phyloP scores from a whole-genome alignment of 1,284 basidiomycete genomes.

The Rhodotorula sp. region DNA sequence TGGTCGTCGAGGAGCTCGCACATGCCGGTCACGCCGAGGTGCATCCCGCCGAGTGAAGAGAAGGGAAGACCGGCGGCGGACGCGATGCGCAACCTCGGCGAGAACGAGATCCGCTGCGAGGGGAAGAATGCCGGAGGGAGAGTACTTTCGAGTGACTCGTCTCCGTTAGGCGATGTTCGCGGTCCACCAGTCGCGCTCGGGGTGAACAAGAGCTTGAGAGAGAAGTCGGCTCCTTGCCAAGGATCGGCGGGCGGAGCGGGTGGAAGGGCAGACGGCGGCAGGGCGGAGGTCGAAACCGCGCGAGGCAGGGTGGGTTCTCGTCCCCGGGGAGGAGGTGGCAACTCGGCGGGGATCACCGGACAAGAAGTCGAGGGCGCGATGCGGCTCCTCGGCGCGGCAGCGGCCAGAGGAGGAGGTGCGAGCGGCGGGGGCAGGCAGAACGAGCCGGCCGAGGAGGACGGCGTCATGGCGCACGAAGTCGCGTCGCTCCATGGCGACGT shows the following conservation, averaged over 20 bases:
- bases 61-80: conserved; percentile 36
- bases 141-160: conserved; percentile 24
- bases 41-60: conserved; percentile 45
- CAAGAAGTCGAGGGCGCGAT: conserved; percentile 8
- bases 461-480: conserved; percentile 55
- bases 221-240: conserved; percentile 37
- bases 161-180: background rate
- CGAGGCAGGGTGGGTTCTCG: background rate
- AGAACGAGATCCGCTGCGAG: conserved; percentile 45
- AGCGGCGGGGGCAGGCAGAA: conserved; percentile 26
- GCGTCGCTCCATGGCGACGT: conserved; percentile 56
- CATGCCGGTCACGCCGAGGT: conserved; percentile 47
- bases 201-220: conserved; percentile 39
- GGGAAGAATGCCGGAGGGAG: conserved; percentile 48
- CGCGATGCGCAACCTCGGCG: conserved; percentile 44
- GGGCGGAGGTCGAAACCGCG: conserved; percentile 5
- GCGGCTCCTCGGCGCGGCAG: background rate
- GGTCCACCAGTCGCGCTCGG: background rate
- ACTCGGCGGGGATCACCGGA: background rate
- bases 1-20: conserved; percentile 43
- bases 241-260: conserved; percentile 14
- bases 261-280: background rate
- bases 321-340: conserved; percentile 19
- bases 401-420: conserved; percentile 9
- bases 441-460: conserved; percentile 34